Percentiles rank a stretch among this genome's conserved stretches.
Evolutionary conservation across 1,139 yeast species (phyloP).

Genomic region (Yamadazyma dushanensis): DNA sequence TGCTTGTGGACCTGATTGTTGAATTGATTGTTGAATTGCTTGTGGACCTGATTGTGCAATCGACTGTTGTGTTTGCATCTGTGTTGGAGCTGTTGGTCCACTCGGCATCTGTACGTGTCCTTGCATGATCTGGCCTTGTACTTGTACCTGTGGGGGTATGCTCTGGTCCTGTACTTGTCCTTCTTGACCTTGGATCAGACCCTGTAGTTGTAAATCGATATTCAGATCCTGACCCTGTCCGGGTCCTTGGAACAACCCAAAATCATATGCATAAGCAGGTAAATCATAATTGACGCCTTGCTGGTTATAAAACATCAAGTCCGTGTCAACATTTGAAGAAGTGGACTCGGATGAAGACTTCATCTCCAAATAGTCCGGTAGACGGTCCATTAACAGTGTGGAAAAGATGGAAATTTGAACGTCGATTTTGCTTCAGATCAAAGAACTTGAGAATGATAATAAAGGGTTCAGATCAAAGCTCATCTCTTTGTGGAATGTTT

Average conservation of each 20-base stretch:
- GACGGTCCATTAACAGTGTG: slow-evolving; percentile 2
- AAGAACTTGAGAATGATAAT: no score
- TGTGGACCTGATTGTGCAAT: no score
- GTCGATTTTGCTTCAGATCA: no score
- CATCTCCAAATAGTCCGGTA: slow-evolving; percentile 8
- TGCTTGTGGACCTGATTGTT: no score
- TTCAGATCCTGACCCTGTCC: not conserved
- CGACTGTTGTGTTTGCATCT: no score
- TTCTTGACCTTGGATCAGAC: not conserved
- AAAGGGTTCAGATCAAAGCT: slow-evolving; percentile 3
- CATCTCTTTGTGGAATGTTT: slow-evolving; percentile 1
- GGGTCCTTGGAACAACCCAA: not conserved
- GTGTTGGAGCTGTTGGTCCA: no score
- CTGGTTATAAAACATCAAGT: slow-evolving; percentile 9
- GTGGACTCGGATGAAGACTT: slow-evolving; percentile 7
- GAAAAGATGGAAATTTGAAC: not conserved
- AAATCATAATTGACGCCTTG: slow-evolving; percentile 11
- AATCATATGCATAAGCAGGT: slow-evolving; percentile 1
- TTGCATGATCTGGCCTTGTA: no score
- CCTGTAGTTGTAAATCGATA: not conserved
- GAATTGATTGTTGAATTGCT: no score
- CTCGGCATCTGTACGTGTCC: no score
- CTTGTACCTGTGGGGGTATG: no score
- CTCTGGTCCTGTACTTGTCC: not conserved
- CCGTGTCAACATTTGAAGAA: slow-evolving; percentile 11